phyloP scores from a whole-genome alignment of 2,329 filamentous ascomycete genomes.

The Arthrobotrys megalospora region DNA sequence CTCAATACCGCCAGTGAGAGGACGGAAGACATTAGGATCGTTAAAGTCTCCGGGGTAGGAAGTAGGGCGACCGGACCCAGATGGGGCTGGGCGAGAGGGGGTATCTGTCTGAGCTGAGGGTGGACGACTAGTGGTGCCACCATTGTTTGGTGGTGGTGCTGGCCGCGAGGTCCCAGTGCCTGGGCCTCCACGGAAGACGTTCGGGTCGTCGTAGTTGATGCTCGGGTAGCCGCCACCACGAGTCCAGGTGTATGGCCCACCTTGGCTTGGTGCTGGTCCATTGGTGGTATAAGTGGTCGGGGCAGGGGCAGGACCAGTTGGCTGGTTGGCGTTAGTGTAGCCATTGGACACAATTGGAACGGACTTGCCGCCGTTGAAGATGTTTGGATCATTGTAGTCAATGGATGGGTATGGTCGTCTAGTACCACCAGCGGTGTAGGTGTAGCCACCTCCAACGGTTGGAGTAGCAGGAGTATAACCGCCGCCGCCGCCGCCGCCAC shows the following conservation, averaged over 20 bases:
- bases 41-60: slow-evolving; percentile 46
- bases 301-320: background rate
- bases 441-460: slow-evolving; percentile 23
- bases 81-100: background rate
- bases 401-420: slow-evolving; percentile 41
- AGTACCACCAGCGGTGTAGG: background rate
- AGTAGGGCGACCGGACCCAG: slow-evolving; percentile 18
- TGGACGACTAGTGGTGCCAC: slow-evolving; percentile 4
- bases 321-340: slow-evolving; percentile 17
- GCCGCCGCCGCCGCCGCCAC: background rate
- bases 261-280: background rate
- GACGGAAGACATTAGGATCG: slow-evolving; percentile 51
- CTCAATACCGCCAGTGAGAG: slow-evolving; percentile 18
- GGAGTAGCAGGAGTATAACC: background rate
- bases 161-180: background rate
- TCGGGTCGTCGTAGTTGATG: slow-evolving; percentile 58
- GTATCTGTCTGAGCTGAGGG: slow-evolving; percentile 3
- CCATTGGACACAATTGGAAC: slow-evolving; percentile 43
- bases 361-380: slow-evolving; percentile 48
- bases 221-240: slow-evolving; percentile 47
- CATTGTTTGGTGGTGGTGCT: slow-evolving; percentile 1
- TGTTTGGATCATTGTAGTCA: slow-evolving; percentile 47
- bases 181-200: slow-evolving; percentile 47
- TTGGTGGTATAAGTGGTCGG: background rate
- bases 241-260: slow-evolving; percentile 36